Conservation (phyloP, 2,329 filamentous ascomycete genomes). For the Aspergillus phoenicis region DNA sequence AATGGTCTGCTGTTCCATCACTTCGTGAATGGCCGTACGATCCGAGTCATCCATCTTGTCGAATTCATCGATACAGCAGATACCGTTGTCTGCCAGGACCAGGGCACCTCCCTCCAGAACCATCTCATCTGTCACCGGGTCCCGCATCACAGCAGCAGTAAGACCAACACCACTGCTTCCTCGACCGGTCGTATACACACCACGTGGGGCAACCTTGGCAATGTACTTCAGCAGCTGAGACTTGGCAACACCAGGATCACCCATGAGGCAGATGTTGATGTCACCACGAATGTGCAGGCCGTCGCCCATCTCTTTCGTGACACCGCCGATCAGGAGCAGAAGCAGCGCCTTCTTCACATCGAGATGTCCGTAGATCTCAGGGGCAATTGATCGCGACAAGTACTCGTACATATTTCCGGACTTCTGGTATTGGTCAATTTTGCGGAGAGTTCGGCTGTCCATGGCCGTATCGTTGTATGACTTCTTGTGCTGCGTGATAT, state of each 20-base stretch:
- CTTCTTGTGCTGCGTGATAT: slow-evolving; percentile 95
- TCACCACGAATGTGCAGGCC: slow-evolving; percentile 99
- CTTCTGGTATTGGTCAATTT: slow-evolving; percentile 82
- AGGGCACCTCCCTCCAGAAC: slow-evolving; percentile 79
- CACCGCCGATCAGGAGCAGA: slow-evolving; percentile 92
- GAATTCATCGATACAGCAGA: slow-evolving; percentile 84
- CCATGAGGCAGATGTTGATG: slow-evolving; percentile 98
- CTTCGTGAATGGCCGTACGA: slow-evolving; percentile 80
- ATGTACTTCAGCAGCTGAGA: slow-evolving; percentile 98
- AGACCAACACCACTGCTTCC: slow-evolving; percentile 80
- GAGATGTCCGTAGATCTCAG: slow-evolving; percentile 93
- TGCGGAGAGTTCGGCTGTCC: slow-evolving; percentile 74
- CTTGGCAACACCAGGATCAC: slow-evolving; percentile 98
- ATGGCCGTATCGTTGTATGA: slow-evolving; percentile 91
- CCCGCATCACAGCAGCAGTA: slow-evolving; percentile 77
- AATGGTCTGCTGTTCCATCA: slow-evolving; percentile 86
- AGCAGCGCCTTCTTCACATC: slow-evolving; percentile 98
- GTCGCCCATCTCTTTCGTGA: slow-evolving; percentile 94
- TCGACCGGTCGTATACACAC: slow-evolving; percentile 81
- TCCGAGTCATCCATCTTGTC: slow-evolving; percentile 84
- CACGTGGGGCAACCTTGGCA: slow-evolving; percentile 92
- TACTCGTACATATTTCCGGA: slow-evolving; percentile 95
- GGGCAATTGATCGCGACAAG: slow-evolving; percentile 91
- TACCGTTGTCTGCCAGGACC: slow-evolving; percentile 77
- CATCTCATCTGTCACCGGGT: slow-evolving; percentile 77